These are phyloP conservation scores for Letharia columbiana DNA, from an alignment of 495 filamentous ascomycete species.

Conservation along the genomic window DNA sequence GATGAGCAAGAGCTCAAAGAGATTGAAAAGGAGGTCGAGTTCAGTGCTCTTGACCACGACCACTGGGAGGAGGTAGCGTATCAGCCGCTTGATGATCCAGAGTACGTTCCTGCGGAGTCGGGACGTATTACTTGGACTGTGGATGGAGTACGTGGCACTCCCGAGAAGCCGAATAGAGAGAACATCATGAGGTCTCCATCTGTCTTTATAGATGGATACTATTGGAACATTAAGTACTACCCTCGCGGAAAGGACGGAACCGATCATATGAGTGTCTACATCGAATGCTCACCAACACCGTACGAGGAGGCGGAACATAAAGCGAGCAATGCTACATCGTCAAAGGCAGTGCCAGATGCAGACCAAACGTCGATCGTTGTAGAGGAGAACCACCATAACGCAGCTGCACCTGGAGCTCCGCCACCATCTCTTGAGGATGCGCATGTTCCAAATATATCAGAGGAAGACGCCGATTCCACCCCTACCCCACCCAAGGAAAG, in stretches of 20 bases:
- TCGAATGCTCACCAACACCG: slow-evolving; percentile 49
- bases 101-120: slow-evolving; percentile 42
- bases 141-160: slow-evolving; percentile 52
- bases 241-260: slow-evolving; percentile 54
- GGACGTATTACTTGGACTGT: slow-evolving; percentile 55
- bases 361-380: slow-evolving; percentile 1
- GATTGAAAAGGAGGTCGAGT: slow-evolving; percentile 45
- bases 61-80: slow-evolving; percentile 55
- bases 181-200: slow-evolving; percentile 52
- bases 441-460: slow-evolving; percentile 17
- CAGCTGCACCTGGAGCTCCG: not conserved
- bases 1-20: slow-evolving; percentile 53
- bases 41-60: slow-evolving; percentile 47
- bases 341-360: slow-evolving; percentile 1
- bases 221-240: slow-evolving; percentile 65
- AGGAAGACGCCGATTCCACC: slow-evolving; percentile 5
- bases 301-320: slow-evolving; percentile 30
- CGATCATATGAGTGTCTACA: slow-evolving; percentile 52
- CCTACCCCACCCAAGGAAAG: slow-evolving; percentile 8
- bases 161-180: slow-evolving; percentile 49
- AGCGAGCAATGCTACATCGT: not conserved
- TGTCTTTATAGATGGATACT: slow-evolving; percentile 51
- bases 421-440: not conserved
- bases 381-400: slow-evolving; percentile 1
- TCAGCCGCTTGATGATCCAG: slow-evolving; percentile 50